Percentiles rank a stretch among this genome's conserved stretches.
These are phyloP conservation scores for Salix arbutifolia DNA, from an alignment of 345 rosid species.

Conservation along the genomic window DNA sequence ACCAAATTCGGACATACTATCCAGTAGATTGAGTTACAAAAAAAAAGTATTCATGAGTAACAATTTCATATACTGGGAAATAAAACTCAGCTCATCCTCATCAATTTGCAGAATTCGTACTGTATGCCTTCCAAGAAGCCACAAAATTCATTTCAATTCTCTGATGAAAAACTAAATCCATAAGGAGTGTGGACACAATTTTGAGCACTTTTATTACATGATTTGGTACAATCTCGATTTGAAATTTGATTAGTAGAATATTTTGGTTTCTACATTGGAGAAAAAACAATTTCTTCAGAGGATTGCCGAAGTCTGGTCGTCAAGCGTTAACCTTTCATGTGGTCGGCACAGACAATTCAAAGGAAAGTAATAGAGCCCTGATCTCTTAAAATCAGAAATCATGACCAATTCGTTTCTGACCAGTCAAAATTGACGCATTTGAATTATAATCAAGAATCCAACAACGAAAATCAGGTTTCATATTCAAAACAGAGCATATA, in stretches of 20 bases:
- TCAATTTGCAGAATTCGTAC: background rate
- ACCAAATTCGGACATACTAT: too few species aligned
- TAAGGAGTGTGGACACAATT: too few species aligned
- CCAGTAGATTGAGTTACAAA: too few species aligned
- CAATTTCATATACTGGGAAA: background rate
- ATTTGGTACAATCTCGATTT: too few species aligned
- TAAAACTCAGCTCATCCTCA: background rate
- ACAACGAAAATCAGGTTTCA: background rate
- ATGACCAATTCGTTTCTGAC: background rate
- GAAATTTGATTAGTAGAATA: too few species aligned
- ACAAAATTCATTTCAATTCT: background rate
- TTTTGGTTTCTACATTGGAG: background rate
- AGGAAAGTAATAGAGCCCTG: background rate
- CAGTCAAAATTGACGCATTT: background rate
- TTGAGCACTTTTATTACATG: too few species aligned
- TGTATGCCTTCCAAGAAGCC: background rate
- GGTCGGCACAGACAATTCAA: background rate
- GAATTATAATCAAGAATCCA: background rate
- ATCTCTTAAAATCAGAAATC: background rate
- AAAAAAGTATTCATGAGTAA: background rate
- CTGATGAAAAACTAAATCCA: background rate
- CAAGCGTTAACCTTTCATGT: background rate
- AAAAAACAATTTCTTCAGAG: background rate
- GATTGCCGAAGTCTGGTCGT: background rate
- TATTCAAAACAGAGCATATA: background rate